A percentile compares a stretch with the other conserved stretches of the same genome.
Evolutionary conservation across 139 green algal genomes (phyloP).

Genomic region (Coccomyxa sp.): DNA sequence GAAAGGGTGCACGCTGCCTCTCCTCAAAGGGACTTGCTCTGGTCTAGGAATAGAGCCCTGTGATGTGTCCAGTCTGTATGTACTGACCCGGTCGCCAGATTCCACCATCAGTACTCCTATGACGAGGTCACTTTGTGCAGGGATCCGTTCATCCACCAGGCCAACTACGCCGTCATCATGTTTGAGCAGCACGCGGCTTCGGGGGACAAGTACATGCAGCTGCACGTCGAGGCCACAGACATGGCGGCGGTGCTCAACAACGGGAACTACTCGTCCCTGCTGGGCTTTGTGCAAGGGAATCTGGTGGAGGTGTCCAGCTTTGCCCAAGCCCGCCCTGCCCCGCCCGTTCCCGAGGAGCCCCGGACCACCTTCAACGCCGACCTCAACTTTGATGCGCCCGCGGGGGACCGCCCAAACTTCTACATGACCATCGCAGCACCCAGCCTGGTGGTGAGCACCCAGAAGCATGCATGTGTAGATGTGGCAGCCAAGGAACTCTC

Average conservation of each 20-base stretch:
- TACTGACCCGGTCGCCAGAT: too few relatives aligned
- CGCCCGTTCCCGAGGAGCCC: background rate
- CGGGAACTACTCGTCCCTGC: conserved; percentile 30
- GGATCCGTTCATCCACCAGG: conserved; percentile 18
- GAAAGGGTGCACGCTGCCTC: too few relatives aligned
- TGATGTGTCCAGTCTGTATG: too few relatives aligned
- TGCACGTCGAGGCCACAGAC: conserved; percentile 35
- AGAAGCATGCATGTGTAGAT: background rate
- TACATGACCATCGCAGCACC: conserved; percentile 33
- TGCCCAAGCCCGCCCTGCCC: background rate
- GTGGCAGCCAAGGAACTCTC: too few relatives aligned
- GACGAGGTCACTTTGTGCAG: conserved; percentile 3
- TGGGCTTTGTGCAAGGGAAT: conserved; percentile 32
- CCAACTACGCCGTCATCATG: conserved; percentile 23
- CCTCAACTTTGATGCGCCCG: conserved; percentile 41
- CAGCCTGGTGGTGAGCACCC: conserved; percentile 17
- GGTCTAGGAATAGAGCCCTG: too few relatives aligned
- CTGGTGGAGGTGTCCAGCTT: conserved; percentile 27
- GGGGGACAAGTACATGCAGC: conserved; percentile 12
- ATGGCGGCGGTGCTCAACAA: conserved; percentile 27
- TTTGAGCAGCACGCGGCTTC: conserved; percentile 13
- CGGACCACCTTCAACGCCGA: conserved; percentile 31
- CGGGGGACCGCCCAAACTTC: conserved; percentile 25
- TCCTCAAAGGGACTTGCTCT: too few relatives aligned
- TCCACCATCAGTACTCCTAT: too few relatives aligned